phyloP scores from a whole-genome alignment of 2,329 filamentous ascomycete genomes.

The Mycosphaerella sp. region DNA sequence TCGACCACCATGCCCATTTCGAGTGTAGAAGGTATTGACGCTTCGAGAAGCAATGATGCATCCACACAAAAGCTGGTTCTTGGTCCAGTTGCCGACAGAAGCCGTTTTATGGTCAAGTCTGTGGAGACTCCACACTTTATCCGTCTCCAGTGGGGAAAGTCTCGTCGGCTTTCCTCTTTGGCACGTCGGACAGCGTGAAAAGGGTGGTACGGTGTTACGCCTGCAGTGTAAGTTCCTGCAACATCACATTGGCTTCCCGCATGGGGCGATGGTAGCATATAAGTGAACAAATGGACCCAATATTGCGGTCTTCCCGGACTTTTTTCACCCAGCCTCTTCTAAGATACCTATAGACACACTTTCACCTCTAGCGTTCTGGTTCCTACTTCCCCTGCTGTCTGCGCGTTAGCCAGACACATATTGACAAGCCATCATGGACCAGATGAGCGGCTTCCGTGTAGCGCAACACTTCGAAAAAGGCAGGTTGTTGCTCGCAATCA shows the following conservation, averaged over 20 bases:
- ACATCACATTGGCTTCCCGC: neutral
- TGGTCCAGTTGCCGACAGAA: neutral
- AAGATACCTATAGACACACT: neutral
- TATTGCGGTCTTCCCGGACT: neutral
- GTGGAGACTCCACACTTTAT: constrained; percentile 1
- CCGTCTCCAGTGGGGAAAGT: neutral
- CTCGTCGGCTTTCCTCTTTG: neutral
- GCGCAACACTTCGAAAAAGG: constrained; percentile 47
- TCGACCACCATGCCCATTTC: too few relatives aligned
- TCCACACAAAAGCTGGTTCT: too few relatives aligned
- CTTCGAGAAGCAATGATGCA: too few relatives aligned
- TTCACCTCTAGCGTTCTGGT: neutral
- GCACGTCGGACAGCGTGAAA: neutral
- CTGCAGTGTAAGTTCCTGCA: neutral
- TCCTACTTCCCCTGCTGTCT: neutral
- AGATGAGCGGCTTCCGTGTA: constrained; percentile 24
- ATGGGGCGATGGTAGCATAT: neutral
- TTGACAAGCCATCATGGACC: constrained; percentile 18
- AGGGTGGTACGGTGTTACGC: neutral
- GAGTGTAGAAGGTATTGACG: too few relatives aligned
- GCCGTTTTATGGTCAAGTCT: neutral
- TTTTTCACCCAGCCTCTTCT: neutral
- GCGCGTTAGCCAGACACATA: neutral
- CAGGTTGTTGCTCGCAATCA: constrained; percentile 54
- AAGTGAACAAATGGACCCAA: neutral